These are phyloP conservation scores for Russula sp. DNA, from an alignment of 768 basidiomycete genomes.

Conservation along the genomic window DNA sequence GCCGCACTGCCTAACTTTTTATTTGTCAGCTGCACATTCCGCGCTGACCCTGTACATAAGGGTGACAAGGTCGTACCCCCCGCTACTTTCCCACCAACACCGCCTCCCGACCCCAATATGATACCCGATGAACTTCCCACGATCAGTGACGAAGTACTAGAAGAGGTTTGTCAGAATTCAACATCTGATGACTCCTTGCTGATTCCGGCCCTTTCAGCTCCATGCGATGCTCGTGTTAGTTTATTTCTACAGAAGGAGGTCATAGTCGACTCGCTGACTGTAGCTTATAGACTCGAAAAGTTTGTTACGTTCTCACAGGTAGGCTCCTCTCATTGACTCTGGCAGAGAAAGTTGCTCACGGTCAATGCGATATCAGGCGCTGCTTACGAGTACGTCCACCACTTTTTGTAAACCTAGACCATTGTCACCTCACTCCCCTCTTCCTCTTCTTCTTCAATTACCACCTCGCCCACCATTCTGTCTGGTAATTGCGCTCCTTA, in stretches of 20 bases:
- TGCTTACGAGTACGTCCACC: constrained; percentile 16
- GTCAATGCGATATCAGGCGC: constrained; percentile 7
- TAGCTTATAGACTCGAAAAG: constrained; percentile 32
- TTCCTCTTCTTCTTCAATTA: too few relatives aligned
- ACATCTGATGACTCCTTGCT: neutral
- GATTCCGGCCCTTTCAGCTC: constrained; percentile 39
- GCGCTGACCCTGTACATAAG: constrained; percentile 37
- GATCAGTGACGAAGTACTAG: constrained; percentile 45
- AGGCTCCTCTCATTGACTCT: neutral
- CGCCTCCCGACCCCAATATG: constrained; percentile 30
- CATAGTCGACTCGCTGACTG: neutral
- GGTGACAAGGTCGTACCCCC: constrained; percentile 49
- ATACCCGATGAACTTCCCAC: constrained; percentile 33
- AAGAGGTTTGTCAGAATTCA: constrained; percentile 41
- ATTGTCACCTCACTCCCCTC: too few relatives aligned
- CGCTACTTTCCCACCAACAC: constrained; percentile 49
- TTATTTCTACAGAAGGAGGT: neutral
- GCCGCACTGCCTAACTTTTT: too few relatives aligned
- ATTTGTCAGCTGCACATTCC: constrained; percentile 45
- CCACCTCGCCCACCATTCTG: too few relatives aligned
- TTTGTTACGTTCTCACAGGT: constrained; percentile 36
- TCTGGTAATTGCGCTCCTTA: neutral
- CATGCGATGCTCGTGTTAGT: constrained; percentile 57
- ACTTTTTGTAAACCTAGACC: neutral
- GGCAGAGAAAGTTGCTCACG: neutral